phyloP scores from a whole-genome alignment of 2,329 filamentous ascomycete species.

The Sordariomycetes sp. region DNA sequence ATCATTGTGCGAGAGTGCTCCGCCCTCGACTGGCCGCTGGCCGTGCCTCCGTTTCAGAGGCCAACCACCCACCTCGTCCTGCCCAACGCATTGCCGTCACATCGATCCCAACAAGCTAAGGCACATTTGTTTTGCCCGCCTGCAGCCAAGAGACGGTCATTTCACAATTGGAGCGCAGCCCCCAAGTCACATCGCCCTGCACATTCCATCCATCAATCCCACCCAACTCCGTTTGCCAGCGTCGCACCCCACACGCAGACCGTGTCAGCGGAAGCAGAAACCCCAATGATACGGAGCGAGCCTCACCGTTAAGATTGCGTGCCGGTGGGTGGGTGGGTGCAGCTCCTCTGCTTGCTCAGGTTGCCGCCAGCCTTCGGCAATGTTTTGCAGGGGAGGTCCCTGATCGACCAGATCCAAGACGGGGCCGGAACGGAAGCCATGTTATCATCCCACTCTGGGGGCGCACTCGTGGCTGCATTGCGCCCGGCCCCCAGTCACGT shows the following conservation, averaged over 20 bases:
- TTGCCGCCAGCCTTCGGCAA: background rate
- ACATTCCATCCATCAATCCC: background rate
- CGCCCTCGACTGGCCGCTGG: no score
- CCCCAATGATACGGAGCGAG: background rate
- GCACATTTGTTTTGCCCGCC: no score
- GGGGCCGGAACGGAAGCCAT: background rate
- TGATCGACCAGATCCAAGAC: background rate
- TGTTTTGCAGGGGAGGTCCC: background rate
- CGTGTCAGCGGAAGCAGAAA: background rate
- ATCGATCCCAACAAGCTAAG: no score
- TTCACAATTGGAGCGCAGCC: background rate
- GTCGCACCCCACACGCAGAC: background rate
- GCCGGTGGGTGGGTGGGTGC: background rate
- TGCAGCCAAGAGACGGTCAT: background rate
- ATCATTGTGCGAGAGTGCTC: no score
- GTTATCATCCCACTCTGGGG: background rate
- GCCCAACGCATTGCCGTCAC: no score
- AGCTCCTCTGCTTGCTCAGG: no score
- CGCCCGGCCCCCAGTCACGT: no score
- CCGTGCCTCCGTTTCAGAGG: no score
- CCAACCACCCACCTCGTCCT: no score
- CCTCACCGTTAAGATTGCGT: background rate
- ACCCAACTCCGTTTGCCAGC: background rate
- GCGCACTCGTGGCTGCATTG: background rate
- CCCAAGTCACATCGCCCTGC: background rate